Percentiles rank a stretch among this genome's conserved stretches.
Conservation (phyloP, 2,329 filamentous ascomycete genomes). For the Phoma sp. region DNA sequence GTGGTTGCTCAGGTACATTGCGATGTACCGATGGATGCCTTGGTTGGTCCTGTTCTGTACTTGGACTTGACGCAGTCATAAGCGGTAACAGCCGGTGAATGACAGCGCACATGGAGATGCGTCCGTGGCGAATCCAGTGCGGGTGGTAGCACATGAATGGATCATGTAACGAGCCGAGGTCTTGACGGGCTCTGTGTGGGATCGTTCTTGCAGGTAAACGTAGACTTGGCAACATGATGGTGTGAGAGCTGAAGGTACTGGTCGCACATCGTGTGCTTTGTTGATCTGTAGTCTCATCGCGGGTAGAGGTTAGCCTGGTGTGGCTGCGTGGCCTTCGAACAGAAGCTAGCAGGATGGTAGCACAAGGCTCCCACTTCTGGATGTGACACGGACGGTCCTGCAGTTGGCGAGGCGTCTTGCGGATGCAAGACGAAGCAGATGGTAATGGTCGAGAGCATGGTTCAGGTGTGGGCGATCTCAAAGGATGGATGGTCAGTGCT, state of each 20-base stretch:
- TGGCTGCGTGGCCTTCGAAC: not conserved
- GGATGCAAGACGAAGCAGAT: not conserved
- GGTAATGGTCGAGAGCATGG: slow-evolving; percentile 3
- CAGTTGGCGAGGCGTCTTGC: slow-evolving; percentile 12
- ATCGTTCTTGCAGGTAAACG: not conserved
- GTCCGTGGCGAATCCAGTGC: not conserved
- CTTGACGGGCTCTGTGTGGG: not conserved
- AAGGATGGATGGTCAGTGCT: not conserved
- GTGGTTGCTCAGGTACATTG: not conserved
- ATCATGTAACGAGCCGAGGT: slow-evolving; percentile 7
- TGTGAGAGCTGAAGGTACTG: not conserved
- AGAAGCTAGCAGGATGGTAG: not conserved
- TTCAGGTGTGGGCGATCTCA: not conserved
- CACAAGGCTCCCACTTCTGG: slow-evolving; percentile 1
- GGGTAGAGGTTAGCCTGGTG: not conserved
- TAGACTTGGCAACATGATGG: not conserved
- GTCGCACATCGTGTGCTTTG: not conserved
- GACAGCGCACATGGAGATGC: slow-evolving; percentile 10
- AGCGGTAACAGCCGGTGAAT: slow-evolving; percentile 1
- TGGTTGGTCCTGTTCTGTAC: not conserved
- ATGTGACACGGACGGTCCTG: slow-evolving; percentile 9
- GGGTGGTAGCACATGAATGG: not conserved
- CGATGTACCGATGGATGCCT: not conserved
- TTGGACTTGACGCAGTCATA: not conserved
- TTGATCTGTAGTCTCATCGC: not conserved